phyloP scores from a whole-genome alignment of 2,329 filamentous ascomycete species.

The Decorospora gaudefroyi region DNA sequence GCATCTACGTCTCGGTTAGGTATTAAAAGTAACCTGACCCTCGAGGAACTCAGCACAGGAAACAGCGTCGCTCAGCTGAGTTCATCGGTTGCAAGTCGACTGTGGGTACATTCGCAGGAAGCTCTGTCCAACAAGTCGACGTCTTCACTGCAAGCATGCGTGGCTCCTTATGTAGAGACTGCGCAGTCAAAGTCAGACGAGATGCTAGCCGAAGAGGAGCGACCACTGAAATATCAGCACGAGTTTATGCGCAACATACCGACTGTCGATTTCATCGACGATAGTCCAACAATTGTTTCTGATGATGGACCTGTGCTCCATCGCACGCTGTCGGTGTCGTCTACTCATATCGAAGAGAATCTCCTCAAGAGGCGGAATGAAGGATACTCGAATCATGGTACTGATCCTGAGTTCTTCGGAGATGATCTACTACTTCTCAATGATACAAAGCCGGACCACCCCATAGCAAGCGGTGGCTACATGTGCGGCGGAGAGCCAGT shows the following conservation, averaged over 20 bases:
- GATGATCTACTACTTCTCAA: slow-evolving; percentile 10
- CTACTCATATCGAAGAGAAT: background rate
- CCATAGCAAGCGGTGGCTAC: background rate
- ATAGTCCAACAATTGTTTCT: too few species aligned
- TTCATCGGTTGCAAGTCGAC: slow-evolving; percentile 1
- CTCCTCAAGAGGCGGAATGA: background rate
- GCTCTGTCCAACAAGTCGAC: background rate
- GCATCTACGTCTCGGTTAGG: too few species aligned
- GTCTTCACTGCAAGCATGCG: slow-evolving; percentile 8
- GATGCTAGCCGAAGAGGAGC: slow-evolving; percentile 12
- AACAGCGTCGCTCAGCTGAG: background rate
- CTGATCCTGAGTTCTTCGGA: background rate
- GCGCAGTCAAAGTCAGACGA: slow-evolving; percentile 9
- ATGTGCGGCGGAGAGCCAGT: background rate
- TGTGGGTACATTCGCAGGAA: slow-evolving; percentile 16
- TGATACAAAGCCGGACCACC: background rate
- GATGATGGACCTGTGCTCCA: background rate
- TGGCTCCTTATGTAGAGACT: background rate
- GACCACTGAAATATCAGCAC: background rate
- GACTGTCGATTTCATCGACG: too few species aligned
- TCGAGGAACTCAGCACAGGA: background rate
- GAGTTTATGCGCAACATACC: too few species aligned
- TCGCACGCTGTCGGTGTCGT: background rate
- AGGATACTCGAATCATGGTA: background rate
- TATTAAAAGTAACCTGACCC: too few species aligned